Percentiles rank a stretch among this genome's conserved stretches.
These are phyloP conservation scores for Zygosaccharomyces bisporus DNA, from an alignment of 805 yeast genomes.

Conservation along the genomic window DNA sequence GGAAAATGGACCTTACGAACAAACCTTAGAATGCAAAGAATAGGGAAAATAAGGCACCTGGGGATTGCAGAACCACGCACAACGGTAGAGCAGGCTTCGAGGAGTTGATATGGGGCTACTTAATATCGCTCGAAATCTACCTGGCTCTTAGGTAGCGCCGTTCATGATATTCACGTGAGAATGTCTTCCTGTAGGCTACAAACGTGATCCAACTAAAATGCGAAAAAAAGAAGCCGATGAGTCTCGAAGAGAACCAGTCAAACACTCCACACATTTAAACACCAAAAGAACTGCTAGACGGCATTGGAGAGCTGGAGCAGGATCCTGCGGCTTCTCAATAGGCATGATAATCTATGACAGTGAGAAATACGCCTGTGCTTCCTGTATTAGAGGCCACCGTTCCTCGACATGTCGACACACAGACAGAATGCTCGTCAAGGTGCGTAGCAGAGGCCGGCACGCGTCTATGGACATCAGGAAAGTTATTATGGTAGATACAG, in stretches of 20 bases:
- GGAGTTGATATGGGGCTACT: neutral
- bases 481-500: constrained; percentile 32
- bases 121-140: too few relatives aligned
- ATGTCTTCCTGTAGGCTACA: neutral
- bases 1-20: neutral
- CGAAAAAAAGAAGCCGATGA: neutral
- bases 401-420: constrained; percentile 84
- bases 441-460: constrained; percentile 88
- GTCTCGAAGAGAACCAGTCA: neutral
- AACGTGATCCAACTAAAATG: neutral
- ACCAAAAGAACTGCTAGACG: neutral
- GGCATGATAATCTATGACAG: constrained; percentile 74
- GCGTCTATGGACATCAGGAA: constrained; percentile 43
- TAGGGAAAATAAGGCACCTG: neutral
- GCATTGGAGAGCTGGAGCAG: constrained; percentile 17
- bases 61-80: neutral
- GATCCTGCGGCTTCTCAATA: neutral
- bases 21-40: neutral
- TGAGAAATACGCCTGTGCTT: constrained; percentile 76
- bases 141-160: too few relatives aligned
- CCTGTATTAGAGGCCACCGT: constrained; percentile 90
- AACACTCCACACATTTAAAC: neutral
- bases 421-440: constrained; percentile 74
- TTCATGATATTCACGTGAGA: neutral
- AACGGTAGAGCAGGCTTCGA: neutral